Base-by-base conservation (phyloP, 2,329 filamentous ascomycete species). In the Cladophialophora bantiana region DNA sequence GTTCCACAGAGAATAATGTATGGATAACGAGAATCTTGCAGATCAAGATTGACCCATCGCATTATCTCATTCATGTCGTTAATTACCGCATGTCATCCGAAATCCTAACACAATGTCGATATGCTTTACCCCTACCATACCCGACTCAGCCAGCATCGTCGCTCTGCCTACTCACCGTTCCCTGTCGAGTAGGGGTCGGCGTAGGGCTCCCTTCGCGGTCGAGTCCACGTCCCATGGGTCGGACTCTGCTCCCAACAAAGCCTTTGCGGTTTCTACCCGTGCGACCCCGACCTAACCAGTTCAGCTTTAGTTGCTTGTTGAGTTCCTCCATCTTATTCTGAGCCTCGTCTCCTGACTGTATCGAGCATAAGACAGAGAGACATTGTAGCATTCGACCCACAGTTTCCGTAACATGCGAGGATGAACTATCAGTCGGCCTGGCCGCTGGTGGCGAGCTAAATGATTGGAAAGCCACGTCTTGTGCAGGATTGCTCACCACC, bases 301-400 rank as follows among this genome's bases (percentile, higher is more conserved):
- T 99, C 74, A 97, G 88, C 80, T 98, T 99, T 68, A 99, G 82
- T 73, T 95, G 89, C 75, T 92, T 90, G 65, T 90, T 93, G 69
- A 99, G 82, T 74, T 94, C 87, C 68, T 94, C 90, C 74, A 98
- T 90, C 78, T 90, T 92, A 64, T 85, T 86, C 75, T 94, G 92
- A 1, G 87, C 85, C 42, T 90, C 88, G 70, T 96, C 92, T 9
- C 86, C 86, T 0, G 84, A 88, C 74, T 88, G 90, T 12, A 96
- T 86, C 68, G 89, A 89, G 2, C 92, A 91, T 26, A 99, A 83
- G 7, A 99, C 93, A 76, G 90, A 94, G 78, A 98, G 90, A 78
- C 95, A 99, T 81, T 99, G 95, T 70, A 99, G 83, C 92, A 99
- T 96, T 59, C 94, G 85, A 0, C 93, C 95, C 0, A 97, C 94